Conservation (phyloP, 2,329 filamentous ascomycete species). For the Sclerotinia sclerotiorum region DNA sequence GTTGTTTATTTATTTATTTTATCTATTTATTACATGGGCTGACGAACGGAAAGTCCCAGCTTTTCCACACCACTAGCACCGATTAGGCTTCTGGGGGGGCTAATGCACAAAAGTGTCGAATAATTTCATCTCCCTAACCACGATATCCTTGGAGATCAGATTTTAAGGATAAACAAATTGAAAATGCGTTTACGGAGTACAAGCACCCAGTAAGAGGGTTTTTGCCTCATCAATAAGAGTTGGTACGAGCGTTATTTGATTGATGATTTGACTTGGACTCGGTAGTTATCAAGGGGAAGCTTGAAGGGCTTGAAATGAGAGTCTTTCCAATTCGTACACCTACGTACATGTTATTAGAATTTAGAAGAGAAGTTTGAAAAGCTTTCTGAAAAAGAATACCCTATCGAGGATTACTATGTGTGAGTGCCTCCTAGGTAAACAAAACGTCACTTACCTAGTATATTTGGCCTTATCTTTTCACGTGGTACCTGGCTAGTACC, state of each 20-base stretch:
- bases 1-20: background rate
- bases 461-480: background rate
- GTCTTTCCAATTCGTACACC: too few species aligned
- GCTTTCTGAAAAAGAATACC: too few species aligned
- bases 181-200: background rate
- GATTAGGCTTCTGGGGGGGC: background rate
- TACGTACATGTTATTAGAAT: too few species aligned
- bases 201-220: background rate
- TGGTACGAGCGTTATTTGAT: background rate
- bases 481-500: background rate
- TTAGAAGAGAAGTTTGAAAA: background rate
- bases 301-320: background rate
- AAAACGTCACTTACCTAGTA: background rate
- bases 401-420: too few species aligned
- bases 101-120: slow-evolving; percentile 1
- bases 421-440: background rate
- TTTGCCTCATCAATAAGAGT: background rate
- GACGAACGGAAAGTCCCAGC: slow-evolving; percentile 1
- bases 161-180: background rate
- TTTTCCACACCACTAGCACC: background rate
- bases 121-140: background rate
- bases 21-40: background rate
- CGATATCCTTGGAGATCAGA: background rate
- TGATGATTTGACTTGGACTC: background rate
- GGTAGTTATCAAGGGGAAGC: background rate